Base-by-base conservation (phyloP, 768 basidiomycete genomes). In the Cubamyces lactineus region DNA sequence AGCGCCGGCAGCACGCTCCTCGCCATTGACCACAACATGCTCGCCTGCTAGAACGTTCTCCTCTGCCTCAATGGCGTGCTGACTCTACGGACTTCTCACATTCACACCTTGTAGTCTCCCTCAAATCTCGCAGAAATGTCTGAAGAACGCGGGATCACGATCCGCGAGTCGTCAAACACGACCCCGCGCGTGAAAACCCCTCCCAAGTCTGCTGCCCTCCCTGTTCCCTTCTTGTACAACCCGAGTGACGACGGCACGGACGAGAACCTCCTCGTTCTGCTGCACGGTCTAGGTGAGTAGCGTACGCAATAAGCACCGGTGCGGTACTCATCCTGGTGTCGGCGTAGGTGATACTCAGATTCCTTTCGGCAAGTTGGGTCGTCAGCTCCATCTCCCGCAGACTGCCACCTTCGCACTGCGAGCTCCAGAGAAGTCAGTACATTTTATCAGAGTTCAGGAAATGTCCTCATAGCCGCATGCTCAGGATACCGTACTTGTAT, bases 161-260 rank as follows among this genome's bases (percentile, higher is more conserved):
- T 65, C 13, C 61, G 61, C 28, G 67, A 65, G 40, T 54, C 67
- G 16, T 40, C 59, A 2, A 49, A 56, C 48, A 40, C 53, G 7
- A 57, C 34, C 9, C 62, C 70, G 40, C 65, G 67, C 58, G 67
- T 69, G 9, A 91, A 90, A 73, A 78, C 77, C 2, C 57, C 75
- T 1, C 89, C 89, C 0, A 76, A 75, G 41, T 64, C 73, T 6
- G 71, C 77, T 15, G 72, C 71, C 17, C 78, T 89, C 46, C 76
- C 83, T 1, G 79, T 84, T 17, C 82, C 82, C 19, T 91, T 89
- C 73, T 77, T 76, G 2, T 96, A 95, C 72, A 63, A 76, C 5
- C 79, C 92, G 15, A 93, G 92, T 62, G 81, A 86, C 61, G 92
- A 95, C 72, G 92, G 92, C 46, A 88, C 85, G 9, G 92, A 96